These are phyloP conservation scores for Candida saitoana DNA, from an alignment of 805 yeast species.

Conservation along the genomic window DNA sequence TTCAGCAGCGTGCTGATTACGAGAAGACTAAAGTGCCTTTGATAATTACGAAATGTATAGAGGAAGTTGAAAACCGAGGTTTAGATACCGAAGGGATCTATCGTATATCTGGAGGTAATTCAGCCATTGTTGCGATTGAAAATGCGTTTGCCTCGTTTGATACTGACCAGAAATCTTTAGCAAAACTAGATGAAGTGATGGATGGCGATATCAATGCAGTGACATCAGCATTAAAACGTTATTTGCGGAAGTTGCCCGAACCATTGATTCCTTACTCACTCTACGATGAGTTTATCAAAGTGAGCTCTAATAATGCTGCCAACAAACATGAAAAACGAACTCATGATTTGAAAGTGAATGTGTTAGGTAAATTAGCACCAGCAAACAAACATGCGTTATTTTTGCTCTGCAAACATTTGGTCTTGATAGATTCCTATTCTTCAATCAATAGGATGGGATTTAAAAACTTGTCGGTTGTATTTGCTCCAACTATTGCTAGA, in stretches of 20 bases:
- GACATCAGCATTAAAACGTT: slow-evolving; percentile 82
- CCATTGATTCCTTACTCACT: slow-evolving; percentile 72
- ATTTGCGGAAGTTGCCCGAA: slow-evolving; percentile 76
- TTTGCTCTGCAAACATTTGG: slow-evolving; percentile 60
- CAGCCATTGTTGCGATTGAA: slow-evolving; percentile 54
- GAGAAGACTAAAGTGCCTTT: slow-evolving; percentile 68
- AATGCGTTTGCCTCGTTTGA: slow-evolving; percentile 33
- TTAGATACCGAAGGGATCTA: slow-evolving; percentile 81
- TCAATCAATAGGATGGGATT: slow-evolving; percentile 72
- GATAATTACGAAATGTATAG: slow-evolving; percentile 65
- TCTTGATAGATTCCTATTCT: slow-evolving; percentile 50
- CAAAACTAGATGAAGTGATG: slow-evolving; percentile 32
- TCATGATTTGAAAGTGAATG: slow-evolving; percentile 36
- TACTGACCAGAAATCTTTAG: slow-evolving; percentile 30
- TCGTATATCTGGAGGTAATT: slow-evolving; percentile 80
- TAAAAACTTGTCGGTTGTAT: slow-evolving; percentile 82
- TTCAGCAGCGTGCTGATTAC: slow-evolving; percentile 56
- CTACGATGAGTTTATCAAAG: slow-evolving; percentile 63
- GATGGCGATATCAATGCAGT: slow-evolving; percentile 79
- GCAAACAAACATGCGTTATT: slow-evolving; percentile 62
- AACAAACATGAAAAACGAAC: slow-evolving; percentile 27
- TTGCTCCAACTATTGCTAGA: slow-evolving; percentile 88
- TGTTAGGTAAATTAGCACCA: slow-evolving; percentile 54
- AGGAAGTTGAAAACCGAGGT: slow-evolving; percentile 75
- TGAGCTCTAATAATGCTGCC: slow-evolving; percentile 35